phyloP scores from a whole-genome alignment of 2,329 filamentous ascomycete genomes.

The Apiospora sp. region DNA sequence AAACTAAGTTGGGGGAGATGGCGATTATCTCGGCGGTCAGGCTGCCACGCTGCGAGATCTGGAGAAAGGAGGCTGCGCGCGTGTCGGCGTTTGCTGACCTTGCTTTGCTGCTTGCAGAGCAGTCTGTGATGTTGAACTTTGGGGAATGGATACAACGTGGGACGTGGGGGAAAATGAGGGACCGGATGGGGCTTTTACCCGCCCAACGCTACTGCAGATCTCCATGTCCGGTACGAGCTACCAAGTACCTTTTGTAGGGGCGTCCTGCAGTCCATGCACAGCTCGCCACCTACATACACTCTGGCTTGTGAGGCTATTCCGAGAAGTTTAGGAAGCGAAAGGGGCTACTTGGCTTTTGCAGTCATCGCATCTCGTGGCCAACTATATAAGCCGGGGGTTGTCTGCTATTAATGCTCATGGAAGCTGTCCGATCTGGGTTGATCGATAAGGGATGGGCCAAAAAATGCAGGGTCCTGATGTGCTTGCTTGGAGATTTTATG shows the following conservation, averaged over 20 bases:
- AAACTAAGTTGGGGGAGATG: background rate
- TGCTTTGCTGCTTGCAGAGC: background rate
- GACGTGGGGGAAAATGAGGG: conserved; percentile 9
- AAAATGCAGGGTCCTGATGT: conserved; percentile 13
- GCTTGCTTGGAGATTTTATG: conserved; percentile 6
- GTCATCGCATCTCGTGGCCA: background rate
- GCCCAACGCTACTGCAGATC: conserved; percentile 21
- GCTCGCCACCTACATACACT: background rate
- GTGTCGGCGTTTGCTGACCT: background rate
- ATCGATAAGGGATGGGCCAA: background rate
- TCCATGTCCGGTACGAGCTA: background rate
- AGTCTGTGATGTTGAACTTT: conserved; percentile 15
- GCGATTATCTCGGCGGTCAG: background rate
- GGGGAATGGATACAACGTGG: conserved; percentile 17
- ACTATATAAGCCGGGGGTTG: background rate
- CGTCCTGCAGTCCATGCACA: background rate
- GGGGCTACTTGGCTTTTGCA: background rate
- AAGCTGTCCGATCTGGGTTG: conserved; percentile 3
- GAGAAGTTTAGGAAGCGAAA: background rate
- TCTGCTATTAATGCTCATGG: background rate
- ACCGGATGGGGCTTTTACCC: conserved; percentile 16
- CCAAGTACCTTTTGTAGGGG: background rate
- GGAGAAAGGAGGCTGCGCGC: background rate
- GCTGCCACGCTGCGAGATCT: background rate
- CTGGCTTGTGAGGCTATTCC: background rate